phyloP scores from a whole-genome alignment of 371 early-diverging fungal species.

The Parasitella parasitica region DNA sequence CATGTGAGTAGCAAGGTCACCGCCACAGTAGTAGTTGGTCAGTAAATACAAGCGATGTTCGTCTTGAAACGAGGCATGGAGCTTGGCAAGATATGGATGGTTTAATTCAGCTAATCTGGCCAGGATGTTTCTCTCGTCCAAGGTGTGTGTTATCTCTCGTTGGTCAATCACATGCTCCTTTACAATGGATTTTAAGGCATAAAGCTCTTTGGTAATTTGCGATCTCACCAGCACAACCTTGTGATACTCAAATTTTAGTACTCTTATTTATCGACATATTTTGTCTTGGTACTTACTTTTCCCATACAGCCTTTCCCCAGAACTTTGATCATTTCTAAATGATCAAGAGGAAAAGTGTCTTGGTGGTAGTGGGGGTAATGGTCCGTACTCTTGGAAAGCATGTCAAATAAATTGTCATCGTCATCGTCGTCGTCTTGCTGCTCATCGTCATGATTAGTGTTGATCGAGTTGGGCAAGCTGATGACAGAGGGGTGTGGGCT shows the following conservation, averaged over 20 bases:
- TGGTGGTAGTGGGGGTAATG: not conserved
- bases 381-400: not conserved
- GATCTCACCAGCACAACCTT: constrained; percentile 86
- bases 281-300: constrained; percentile 50
- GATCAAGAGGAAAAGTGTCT: constrained; percentile 38
- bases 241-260: not conserved
- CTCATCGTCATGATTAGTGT: not conserved
- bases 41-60: constrained; percentile 89
- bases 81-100: constrained; percentile 93
- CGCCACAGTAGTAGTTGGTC: constrained; percentile 94
- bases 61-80: constrained; percentile 94
- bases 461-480: not conserved
- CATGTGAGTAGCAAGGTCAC: constrained; percentile 73
- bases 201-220: constrained; percentile 52
- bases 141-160: constrained; percentile 83
- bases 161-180: constrained; percentile 90
- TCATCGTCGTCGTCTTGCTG: constrained; percentile 3
- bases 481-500: constrained; percentile 12
- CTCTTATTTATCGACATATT: not conserved
- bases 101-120: constrained; percentile 32
- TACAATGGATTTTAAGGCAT: constrained; percentile 94
- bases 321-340: constrained; percentile 66
- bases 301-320: constrained; percentile 80
- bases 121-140: constrained; percentile 50
- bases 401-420: constrained; percentile 6